These are phyloP conservation scores for Pseudevernia furfuracea DNA, from an alignment of 495 filamentous ascomycete species.

Conservation along the genomic window DNA sequence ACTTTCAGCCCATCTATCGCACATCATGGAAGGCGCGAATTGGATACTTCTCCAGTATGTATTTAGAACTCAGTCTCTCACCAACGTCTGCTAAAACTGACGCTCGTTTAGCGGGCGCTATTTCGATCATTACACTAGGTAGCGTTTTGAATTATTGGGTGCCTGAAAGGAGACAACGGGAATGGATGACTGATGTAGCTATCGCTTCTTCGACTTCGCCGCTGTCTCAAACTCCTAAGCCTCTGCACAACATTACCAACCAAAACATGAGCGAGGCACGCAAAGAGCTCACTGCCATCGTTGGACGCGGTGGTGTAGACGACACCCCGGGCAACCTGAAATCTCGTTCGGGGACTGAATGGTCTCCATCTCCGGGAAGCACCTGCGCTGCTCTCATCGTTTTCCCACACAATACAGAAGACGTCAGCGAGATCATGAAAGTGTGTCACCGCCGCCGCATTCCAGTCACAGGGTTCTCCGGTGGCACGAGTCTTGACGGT, in stretches of 20 bases:
- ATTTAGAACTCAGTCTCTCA: background rate
- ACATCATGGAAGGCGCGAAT: background rate
- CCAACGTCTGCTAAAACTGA: background rate
- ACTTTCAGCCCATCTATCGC: background rate
- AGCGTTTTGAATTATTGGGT: background rate
- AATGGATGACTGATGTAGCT: background rate
- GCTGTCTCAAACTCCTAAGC: background rate
- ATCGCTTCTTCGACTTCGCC: constrained; percentile 1
- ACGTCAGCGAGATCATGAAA: constrained; percentile 55
- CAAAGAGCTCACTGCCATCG: constrained; percentile 13
- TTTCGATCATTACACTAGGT: background rate
- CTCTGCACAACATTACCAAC: constrained; percentile 6
- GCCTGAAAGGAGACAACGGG: background rate
- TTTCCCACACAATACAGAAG: constrained; percentile 46
- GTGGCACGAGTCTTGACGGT: constrained; percentile 57
- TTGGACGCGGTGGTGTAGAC: constrained; percentile 12
- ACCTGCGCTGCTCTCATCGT: constrained; percentile 32
- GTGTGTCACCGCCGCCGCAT: constrained; percentile 53
- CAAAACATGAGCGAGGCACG: constrained; percentile 16
- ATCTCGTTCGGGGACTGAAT: constrained; percentile 19
- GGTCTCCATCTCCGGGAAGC: constrained; percentile 12
- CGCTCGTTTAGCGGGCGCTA: background rate
- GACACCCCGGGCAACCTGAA: constrained; percentile 3
- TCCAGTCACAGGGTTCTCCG: constrained; percentile 57
- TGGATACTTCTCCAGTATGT: background rate